Evolutionary conservation across 2,329 filamentous ascomycete genomes (phyloP).

Genomic region (Ilyonectria destructans): DNA sequence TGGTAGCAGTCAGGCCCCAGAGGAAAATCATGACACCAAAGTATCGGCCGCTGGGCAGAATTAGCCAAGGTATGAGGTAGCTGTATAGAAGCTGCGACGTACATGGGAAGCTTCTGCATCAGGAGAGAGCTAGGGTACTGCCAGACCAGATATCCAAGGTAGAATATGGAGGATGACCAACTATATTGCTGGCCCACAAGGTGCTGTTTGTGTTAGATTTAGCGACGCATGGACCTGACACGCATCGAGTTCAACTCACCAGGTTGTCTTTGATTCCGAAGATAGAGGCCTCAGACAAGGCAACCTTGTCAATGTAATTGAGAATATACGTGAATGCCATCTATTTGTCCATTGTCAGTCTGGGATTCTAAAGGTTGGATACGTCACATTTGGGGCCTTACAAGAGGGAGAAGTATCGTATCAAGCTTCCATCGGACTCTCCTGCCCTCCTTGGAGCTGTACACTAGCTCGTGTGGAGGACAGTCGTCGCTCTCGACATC

Average conservation of each 20-base stretch:
- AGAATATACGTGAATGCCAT: slow-evolving; percentile 6
- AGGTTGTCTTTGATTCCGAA: slow-evolving; percentile 9
- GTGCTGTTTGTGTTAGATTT: neutral
- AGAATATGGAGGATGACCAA: neutral
- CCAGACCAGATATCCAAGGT: neutral
- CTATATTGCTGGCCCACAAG: neutral
- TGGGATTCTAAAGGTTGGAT: neutral
- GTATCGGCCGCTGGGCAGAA: neutral
- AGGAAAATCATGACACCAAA: slow-evolving; percentile 1
- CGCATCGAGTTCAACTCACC: neutral
- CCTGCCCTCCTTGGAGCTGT: neutral
- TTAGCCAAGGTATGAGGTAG: neutral
- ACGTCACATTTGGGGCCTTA: neutral
- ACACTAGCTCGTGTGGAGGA: neutral
- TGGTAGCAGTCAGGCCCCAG: slow-evolving; percentile 8
- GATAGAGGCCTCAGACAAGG: slow-evolving; percentile 15
- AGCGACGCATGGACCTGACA: neutral
- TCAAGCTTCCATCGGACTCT: slow-evolving; percentile 15
- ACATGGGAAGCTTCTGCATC: neutral
- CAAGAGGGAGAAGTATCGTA: slow-evolving; percentile 5
- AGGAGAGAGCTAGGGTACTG: neutral
- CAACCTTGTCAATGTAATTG: slow-evolving; percentile 15
- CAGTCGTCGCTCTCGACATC: neutral
- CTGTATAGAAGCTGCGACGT: neutral
- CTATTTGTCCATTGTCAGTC: neutral